Conservation (phyloP, 768 basidiomycete species). For the Boletus reticuloceps region DNA sequence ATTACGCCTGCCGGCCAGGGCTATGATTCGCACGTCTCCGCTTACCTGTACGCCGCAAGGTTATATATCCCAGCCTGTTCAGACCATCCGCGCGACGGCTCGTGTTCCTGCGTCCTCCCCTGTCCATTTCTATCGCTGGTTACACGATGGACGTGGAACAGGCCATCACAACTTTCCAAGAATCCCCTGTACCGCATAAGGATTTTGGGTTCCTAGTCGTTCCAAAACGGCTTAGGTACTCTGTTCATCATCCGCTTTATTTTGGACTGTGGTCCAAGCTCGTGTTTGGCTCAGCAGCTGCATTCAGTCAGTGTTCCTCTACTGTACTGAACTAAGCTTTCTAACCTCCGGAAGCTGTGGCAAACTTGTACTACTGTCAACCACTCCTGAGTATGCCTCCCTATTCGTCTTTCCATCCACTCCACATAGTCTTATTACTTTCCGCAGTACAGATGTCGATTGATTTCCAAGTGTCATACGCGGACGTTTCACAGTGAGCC, state of each 20-base stretch:
- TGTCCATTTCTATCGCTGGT: slow-evolving; percentile 3
- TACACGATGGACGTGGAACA: slow-evolving; percentile 17
- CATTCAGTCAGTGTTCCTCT: slow-evolving; percentile 15
- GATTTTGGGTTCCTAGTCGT: slow-evolving; percentile 13
- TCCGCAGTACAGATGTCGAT: slow-evolving; percentile 31
- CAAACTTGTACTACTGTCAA: slow-evolving; percentile 80
- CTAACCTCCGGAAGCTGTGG: slow-evolving; percentile 35
- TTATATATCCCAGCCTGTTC: slow-evolving; percentile 11
- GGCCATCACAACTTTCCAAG: background rate
- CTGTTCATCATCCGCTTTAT: slow-evolving; percentile 3
- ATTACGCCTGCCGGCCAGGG: slow-evolving; percentile 8
- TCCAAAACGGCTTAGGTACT: slow-evolving; percentile 14
- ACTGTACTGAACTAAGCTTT: background rate
- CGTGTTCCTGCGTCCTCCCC: background rate
- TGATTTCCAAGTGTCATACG: slow-evolving; percentile 34
- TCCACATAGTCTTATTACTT: background rate
- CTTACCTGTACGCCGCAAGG: background rate
- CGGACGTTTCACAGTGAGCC: slow-evolving; percentile 30
- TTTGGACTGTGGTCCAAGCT: slow-evolving; percentile 15
- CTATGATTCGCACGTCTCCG: slow-evolving; percentile 15
- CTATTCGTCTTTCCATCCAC: background rate
- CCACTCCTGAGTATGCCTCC: slow-evolving; percentile 61
- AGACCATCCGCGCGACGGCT: background rate
- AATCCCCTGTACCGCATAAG: background rate
- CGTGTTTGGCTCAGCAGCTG: slow-evolving; percentile 15